phyloP scores from a whole-genome alignment of 148 eudicot genomes.

The Chenopodium berlandieri region DNA sequence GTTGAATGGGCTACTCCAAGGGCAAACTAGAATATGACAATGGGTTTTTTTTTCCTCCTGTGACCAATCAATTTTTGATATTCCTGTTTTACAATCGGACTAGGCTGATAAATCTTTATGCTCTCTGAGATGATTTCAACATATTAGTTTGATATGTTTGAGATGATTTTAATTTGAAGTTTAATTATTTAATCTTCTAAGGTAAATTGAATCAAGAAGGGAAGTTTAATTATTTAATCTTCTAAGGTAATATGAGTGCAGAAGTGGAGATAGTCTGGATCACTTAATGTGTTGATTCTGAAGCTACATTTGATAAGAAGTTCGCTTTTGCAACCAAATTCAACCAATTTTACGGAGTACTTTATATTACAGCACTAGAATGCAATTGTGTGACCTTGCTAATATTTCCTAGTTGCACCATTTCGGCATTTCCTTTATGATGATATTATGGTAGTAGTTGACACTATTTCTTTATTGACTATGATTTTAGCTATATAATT shows the following conservation, averaged over 20 bases:
- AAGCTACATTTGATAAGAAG: not conserved
- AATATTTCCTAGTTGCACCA: too few species aligned
- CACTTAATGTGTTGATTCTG: not conserved
- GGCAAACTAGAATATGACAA: constrained; percentile 35
- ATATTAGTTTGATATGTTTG: not conserved
- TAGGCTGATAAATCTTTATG: not conserved
- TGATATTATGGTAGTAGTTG: too few species aligned
- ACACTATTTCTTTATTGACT: too few species aligned
- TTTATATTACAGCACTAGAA: too few species aligned
- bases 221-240: not conserved
- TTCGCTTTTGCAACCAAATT: not conserved
- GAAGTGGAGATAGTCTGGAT: too few species aligned
- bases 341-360: not conserved
- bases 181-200: not conserved
- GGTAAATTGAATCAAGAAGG: not conserved
- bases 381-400: too few species aligned
- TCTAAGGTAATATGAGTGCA: too few species aligned
- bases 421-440: too few species aligned
- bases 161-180: not conserved
- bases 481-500: too few species aligned
- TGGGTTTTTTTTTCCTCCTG: too few species aligned
- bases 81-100: not conserved
- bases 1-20: constrained; percentile 96
- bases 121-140: not conserved
- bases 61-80: not conserved